Evolutionary conservation across 176 grass and related monocot genomes (phyloP), one percentile per base, ranked within the genome.

Genomic region (Bothriochloa decipiens): DNA sequence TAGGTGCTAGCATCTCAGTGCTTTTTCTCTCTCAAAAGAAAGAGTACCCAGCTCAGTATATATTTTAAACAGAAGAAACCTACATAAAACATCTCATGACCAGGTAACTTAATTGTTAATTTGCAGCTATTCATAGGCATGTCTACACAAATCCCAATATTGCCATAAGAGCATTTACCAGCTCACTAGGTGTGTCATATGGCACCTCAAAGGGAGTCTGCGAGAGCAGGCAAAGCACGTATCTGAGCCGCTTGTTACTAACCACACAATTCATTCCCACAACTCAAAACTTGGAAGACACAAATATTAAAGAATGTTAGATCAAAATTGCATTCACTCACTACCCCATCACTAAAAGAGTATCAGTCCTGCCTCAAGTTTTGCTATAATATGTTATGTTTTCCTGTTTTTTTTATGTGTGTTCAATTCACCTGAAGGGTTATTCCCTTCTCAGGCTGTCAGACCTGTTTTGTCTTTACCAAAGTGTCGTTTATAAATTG

Each of bases 1-100:
- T 80, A 85, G 35, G 55, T 73, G 41, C 2, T 52, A 65, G 53
- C 52, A 57, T 17, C 47, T 81, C 80, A 92, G 69, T 43, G 42
- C 5, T 8, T 22, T 46, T 46, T 46, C 4, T 23, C 0, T 22
- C 23, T 20, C 23, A 23, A n/a, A 61, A 25, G 22, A 61, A 25
- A 61, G 58, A 7, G 3, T 61, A 61, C 10, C 58, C 9, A 46
- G 17, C 47, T 86, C 80, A 92, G 69, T 53, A 37, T 22, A 70
- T 82, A 28, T 0, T 72, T 35, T 42, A 83, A 82, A 72, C 26
- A 43, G 71, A 68, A 65, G 63, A 29, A 71, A 70, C 40, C 22
- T 76, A 22, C 5, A 77, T 27, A 70, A 27, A 78, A 43, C 3
- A 75, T 76, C n/a, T 76, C 26, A 79, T 33, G 47, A 36, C 29